Evolutionary conservation across 2,329 filamentous ascomycete genomes (phyloP).

Genomic region (Fusarium euwallaceae): DNA sequence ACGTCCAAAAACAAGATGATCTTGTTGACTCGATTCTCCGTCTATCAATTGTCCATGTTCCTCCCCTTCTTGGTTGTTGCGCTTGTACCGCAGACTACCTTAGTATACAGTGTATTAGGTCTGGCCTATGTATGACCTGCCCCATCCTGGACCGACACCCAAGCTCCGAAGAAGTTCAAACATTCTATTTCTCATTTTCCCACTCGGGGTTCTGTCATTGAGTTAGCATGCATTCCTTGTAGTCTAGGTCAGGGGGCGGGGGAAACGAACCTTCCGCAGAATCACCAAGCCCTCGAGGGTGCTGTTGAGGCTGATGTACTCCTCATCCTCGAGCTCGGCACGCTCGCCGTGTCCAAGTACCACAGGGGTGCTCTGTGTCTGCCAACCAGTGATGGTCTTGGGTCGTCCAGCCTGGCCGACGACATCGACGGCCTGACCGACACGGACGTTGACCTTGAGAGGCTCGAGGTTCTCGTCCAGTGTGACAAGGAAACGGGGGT

Average conservation of each 20-base stretch:
- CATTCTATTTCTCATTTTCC: constrained; percentile 54
- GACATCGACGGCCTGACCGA: constrained; percentile 97
- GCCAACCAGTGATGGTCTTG: constrained; percentile 99
- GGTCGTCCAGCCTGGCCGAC: constrained; percentile 96
- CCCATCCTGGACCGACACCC: constrained; percentile 32
- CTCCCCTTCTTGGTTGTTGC: constrained; percentile 37
- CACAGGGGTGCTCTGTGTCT: constrained; percentile 99
- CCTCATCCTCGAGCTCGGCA: constrained; percentile 96
- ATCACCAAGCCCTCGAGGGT: constrained; percentile 96
- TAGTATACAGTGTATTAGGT: constrained; percentile 51
- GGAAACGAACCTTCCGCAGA: constrained; percentile 84
- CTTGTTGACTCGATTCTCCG: constrained; percentile 40
- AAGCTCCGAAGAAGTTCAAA: constrained; percentile 35
- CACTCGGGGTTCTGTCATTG: constrained; percentile 55
- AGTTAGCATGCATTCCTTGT: constrained; percentile 27
- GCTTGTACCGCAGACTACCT: constrained; percentile 48
- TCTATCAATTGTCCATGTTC: constrained; percentile 47
- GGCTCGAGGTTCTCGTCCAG: constrained; percentile 95
- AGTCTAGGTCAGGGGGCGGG: not conserved
- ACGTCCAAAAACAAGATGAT: constrained; percentile 24
- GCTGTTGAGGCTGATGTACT: constrained; percentile 93
- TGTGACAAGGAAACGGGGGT: constrained; percentile 95
- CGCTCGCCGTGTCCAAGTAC: constrained; percentile 94
- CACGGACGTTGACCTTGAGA: constrained; percentile 93
- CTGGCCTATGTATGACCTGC: constrained; percentile 40